These are phyloP conservation scores for Pelargonium australe DNA, from an alignment of 441 rosid species.

Conservation along the genomic window DNA sequence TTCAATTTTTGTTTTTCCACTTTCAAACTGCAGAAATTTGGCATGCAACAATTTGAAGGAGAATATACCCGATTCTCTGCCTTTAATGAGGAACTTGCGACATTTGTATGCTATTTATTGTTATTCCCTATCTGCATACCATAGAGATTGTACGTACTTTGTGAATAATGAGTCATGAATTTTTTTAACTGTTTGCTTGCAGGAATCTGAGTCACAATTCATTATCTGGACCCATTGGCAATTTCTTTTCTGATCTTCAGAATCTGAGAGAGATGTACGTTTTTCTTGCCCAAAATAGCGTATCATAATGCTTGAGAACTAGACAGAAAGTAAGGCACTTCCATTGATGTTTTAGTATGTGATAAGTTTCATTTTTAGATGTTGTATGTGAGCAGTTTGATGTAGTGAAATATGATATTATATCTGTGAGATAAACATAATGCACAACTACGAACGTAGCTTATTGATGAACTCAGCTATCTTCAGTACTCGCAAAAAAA, in stretches of 20 bases:
- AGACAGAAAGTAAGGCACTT: slow-evolving; percentile 7
- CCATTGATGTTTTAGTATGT: neutral
- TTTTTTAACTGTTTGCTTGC: slow-evolving; percentile 22
- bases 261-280: slow-evolving; percentile 72
- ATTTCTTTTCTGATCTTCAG: slow-evolving; percentile 62
- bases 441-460: no score
- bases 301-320: slow-evolving; percentile 9
- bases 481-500: no score
- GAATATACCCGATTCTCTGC: slow-evolving; percentile 60
- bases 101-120: slow-evolving; percentile 50
- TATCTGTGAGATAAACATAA: no score
- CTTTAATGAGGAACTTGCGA: slow-evolving; percentile 49
- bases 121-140: slow-evolving; percentile 14
- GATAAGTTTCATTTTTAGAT: neutral
- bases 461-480: no score
- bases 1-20: slow-evolving; percentile 1
- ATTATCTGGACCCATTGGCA: slow-evolving; percentile 81
- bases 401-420: no score
- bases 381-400: no score
- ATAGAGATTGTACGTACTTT: slow-evolving; percentile 7
- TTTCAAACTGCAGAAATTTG: slow-evolving; percentile 52
- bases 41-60: slow-evolving; percentile 62
- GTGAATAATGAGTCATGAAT: slow-evolving; percentile 12
- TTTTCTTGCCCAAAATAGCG: neutral
- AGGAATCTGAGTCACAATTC: slow-evolving; percentile 88